Evolutionary conservation across 2,329 filamentous ascomycete genomes (phyloP), one percentile per base, ranked within the genome.

Genomic region (Xylaria sp.): DNA sequence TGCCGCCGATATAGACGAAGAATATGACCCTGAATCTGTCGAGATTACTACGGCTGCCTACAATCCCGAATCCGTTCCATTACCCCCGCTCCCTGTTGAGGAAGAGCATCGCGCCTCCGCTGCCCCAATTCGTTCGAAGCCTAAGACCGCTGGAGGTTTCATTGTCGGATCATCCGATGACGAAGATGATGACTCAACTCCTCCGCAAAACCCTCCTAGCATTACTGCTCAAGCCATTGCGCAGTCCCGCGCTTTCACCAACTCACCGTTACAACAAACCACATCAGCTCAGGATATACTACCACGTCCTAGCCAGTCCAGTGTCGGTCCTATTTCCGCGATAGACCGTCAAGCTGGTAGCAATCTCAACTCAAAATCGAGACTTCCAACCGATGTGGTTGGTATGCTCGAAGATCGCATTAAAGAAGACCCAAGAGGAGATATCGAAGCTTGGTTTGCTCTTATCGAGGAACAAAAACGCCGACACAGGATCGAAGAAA

Each of bases 391-490:
- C 78, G 91, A 96, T 78, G 86, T 86, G 67, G 84, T 94, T 70
- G 88, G 90, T 61, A 86, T 94, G 62, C 83, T 98, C 73, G 94
- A 99, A 80, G 92, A 95, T 76, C 89, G 94, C 73, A 90, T 98
- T 76, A 89, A 90, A 75, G 92, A 97, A 73, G 95, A 99, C 74
- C 92, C 94, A 15, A 91, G 92, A 71, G 95, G 94, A 73, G 94
- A 97, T 71, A 87, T 95, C 77, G 91, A 95, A 75, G 92, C 94
- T 33, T 99, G 95, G 95, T 80, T 96, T 71, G 86, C 87, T 68
- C 83, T 99, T 74, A 94, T 99, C 74, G 86, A 87, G 69, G 92
- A 97, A 75, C 87, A 97, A 76, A 90, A 90, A 70, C 89, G 87
- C 72, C 91, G 90, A 71, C 91, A 91, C 78, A 92, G 93, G 76